A percentile compares a stretch with the other conserved stretches of the same genome.
Conservation (phyloP, 176 grass and related monocot species). For the Typha latifolia region DNA sequence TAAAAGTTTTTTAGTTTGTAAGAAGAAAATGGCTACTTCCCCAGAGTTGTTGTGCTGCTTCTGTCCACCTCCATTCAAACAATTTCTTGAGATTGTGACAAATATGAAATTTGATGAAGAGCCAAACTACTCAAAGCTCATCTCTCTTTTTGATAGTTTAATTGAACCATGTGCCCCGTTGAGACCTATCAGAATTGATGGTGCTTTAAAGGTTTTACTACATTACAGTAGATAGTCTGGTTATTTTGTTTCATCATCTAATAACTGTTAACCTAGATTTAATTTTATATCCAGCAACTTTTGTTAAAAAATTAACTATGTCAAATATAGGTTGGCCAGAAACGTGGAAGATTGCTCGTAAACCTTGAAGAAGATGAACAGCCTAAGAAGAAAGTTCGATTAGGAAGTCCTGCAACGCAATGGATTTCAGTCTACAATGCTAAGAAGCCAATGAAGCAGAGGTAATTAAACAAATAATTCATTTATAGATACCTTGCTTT, state of each 20-base stretch:
- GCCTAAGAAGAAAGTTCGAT: slow-evolving; percentile 91
- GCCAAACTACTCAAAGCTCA: slow-evolving; percentile 88
- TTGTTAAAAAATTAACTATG: slow-evolving; percentile 16
- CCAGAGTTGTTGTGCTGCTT: slow-evolving; percentile 84
- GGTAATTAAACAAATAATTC: slow-evolving; percentile 37
- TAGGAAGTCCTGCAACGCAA: slow-evolving; percentile 92
- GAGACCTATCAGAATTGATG: slow-evolving; percentile 95
- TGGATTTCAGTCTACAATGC: slow-evolving; percentile 99
- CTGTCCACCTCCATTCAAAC: slow-evolving; percentile 77
- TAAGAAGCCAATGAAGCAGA: slow-evolving; percentile 92
- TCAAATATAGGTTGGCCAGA: slow-evolving; percentile 80
- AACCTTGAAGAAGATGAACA: slow-evolving; percentile 95
- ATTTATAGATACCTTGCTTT: neutral
- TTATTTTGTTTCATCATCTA: slow-evolving; percentile 5
- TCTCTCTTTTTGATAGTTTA: slow-evolving; percentile 88
- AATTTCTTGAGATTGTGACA: slow-evolving; percentile 82
- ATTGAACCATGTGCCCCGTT: slow-evolving; percentile 76
- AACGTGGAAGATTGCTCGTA: slow-evolving; percentile 73
- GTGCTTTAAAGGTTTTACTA: slow-evolving; percentile 69
- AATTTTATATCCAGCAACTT: neutral
- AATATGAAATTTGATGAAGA: slow-evolving; percentile 99
- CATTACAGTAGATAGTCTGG: slow-evolving; percentile 11
- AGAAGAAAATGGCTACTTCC: slow-evolving; percentile 98
- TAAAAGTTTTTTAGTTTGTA: slow-evolving; percentile 98
- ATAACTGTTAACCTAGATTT: neutral